These are phyloP conservation scores for Fusarium coicis DNA, from an alignment of 2,329 filamentous ascomycete genomes.

Conservation along the genomic window DNA sequence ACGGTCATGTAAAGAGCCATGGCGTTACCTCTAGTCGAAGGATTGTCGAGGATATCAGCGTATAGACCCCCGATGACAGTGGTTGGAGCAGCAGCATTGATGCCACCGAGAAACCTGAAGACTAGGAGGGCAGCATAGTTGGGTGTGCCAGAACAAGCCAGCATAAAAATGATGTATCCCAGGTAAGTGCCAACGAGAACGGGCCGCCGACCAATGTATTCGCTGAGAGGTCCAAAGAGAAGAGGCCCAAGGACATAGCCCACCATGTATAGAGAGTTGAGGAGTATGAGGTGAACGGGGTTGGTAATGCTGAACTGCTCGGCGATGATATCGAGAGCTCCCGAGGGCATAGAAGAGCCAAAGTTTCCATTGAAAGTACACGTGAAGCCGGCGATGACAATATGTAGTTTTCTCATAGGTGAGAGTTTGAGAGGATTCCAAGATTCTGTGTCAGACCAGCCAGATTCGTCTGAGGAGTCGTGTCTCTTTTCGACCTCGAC, in stretches of 20 bases:
- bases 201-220: slow-evolving; percentile 49
- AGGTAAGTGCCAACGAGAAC: slow-evolving; percentile 49
- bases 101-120: slow-evolving; percentile 51
- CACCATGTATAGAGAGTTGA: slow-evolving; percentile 52
- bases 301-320: slow-evolving; percentile 43
- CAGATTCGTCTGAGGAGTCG: slow-evolving; percentile 33
- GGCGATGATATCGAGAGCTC: slow-evolving; percentile 50
- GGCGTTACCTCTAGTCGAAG: slow-evolving; percentile 47
- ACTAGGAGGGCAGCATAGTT: slow-evolving; percentile 57
- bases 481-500: slow-evolving; percentile 17
- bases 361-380: slow-evolving; percentile 53
- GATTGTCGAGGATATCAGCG: slow-evolving; percentile 48
- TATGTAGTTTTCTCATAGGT: slow-evolving; percentile 47
- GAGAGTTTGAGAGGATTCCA: slow-evolving; percentile 48
- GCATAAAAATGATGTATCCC: slow-evolving; percentile 49
- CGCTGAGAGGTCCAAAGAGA: slow-evolving; percentile 50
- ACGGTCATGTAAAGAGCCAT: slow-evolving; percentile 51
- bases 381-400: slow-evolving; percentile 50
- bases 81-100: slow-evolving; percentile 50
- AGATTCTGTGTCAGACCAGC: slow-evolving; percentile 31
- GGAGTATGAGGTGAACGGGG: slow-evolving; percentile 45
- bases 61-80: slow-evolving; percentile 50
- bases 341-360: slow-evolving; percentile 51
- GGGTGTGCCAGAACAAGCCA: slow-evolving; percentile 53
- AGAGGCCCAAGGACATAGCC: slow-evolving; percentile 51